Evolutionary conservation across 2,329 filamentous ascomycete genomes (phyloP), one percentile per base, ranked within the genome.

Genomic region (Chrysoporthe austroafricana): DNA sequence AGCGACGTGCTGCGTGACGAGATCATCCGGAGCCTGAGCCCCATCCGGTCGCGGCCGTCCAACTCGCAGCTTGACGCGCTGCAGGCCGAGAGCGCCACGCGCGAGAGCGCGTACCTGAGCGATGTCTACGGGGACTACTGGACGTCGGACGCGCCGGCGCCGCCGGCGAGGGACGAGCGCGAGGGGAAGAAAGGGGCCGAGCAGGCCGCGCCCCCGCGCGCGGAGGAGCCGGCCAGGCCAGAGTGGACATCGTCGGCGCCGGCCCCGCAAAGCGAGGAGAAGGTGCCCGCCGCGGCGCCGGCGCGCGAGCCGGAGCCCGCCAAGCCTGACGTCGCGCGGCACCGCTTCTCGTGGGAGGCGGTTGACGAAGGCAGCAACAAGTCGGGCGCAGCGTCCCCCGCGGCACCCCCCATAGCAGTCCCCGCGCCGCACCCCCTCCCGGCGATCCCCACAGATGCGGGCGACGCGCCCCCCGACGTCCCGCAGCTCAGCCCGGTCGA

Each of bases 1-100:
- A 93, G 86, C 73, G 91, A 94, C 71, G 83, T 86, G 66, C 76
- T 94, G 59, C 85, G 88, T 39, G 90, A 92, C 68, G 92, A 94
- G 73, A 94, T 94, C 65, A 88, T 93, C 64, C 88, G 86, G 67
- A 91, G 88, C 54, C 80, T 94, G 2, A 89, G 84, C 65, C 85
- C 89, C 0, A 75, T 80, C 14, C 78, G 78, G 42, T 73, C 78
- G 43, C 78, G 78, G 42, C 73, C 78, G 43, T 68, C 72, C 6
- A 54, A 70, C 18, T 62, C 69, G 2, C 61, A 48, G 4, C 46
- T 42, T 36, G 32, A 69, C 9, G 26, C 50, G 8, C 14, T 44
- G 2, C 50, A 48, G 13, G 62, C 58, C 16, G 71, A 70, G 36
- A 68, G 67, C n/a, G 70, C 69, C 5, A 63, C 71, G 2, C 72